Conservation (phyloP, 116 monocot genomes). For the Iris pallida region DNA sequence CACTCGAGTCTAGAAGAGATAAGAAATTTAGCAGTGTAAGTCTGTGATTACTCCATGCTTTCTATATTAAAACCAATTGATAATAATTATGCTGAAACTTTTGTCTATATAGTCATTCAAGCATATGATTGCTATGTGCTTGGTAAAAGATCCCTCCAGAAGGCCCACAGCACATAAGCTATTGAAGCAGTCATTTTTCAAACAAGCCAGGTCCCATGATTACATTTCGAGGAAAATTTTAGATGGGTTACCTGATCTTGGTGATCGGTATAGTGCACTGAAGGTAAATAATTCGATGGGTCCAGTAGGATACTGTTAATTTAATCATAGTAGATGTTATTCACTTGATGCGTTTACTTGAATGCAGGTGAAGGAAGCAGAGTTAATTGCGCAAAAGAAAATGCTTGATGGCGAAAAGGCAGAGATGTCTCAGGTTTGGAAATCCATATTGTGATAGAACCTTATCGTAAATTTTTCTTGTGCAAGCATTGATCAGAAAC, state of each 20-base stretch:
- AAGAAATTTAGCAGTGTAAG: constrained; percentile 75
- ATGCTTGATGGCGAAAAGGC: constrained; percentile 66
- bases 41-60: background rate
- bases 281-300: constrained; percentile 28
- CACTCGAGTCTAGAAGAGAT: constrained; percentile 52
- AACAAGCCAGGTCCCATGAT: constrained; percentile 71
- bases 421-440: constrained; percentile 66
- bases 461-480: too few relatives aligned
- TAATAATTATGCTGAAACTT: background rate
- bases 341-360: background rate
- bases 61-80: constrained; percentile 3
- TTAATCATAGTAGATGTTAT: background rate
- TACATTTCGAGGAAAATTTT: constrained; percentile 58
- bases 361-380: constrained; percentile 58
- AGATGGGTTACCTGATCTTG: constrained; percentile 65
- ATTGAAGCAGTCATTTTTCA: constrained; percentile 81
- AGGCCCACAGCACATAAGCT: constrained; percentile 66
- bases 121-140: constrained; percentile 80
- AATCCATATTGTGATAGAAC: background rate
- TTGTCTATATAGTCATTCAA: constrained; percentile 47
- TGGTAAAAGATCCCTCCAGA: constrained; percentile 83
- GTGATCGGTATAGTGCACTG: constrained; percentile 52
- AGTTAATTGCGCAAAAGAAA: constrained; percentile 73
- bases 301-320: background rate
- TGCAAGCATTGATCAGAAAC: background rate